phyloP scores from a whole-genome alignment of 345 rosid species.

The Angophora floribunda region DNA sequence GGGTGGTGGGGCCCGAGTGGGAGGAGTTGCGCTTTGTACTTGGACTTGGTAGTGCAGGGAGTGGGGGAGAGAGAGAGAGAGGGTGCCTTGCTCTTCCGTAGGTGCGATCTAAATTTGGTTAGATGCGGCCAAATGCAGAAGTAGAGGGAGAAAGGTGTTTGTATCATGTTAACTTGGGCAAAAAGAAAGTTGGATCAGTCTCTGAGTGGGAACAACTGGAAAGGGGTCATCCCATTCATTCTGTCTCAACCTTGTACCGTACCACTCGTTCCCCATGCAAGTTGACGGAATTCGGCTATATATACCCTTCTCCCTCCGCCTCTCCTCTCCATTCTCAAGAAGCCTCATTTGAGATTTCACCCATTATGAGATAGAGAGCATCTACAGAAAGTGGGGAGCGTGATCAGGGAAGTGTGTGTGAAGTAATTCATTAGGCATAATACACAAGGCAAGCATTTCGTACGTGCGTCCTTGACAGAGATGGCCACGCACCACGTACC shows the following conservation, averaged over 20 bases:
- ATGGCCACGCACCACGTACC: slow-evolving; percentile 28
- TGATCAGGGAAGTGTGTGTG: neutral
- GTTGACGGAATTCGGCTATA: neutral
- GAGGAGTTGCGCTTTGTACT: slow-evolving; percentile 3
- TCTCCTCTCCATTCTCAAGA: neutral
- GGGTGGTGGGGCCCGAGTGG: slow-evolving; percentile 8
- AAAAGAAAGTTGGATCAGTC: neutral
- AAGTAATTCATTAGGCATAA: neutral
- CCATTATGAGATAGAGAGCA: slow-evolving; percentile 5
- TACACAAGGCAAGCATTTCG: neutral
- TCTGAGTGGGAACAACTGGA: neutral
- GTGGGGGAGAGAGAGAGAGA: neutral
- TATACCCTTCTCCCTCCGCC: neutral
- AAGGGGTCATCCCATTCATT: neutral
- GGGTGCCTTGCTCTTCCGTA: neutral
- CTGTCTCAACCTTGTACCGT: neutral
- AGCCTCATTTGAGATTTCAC: neutral
- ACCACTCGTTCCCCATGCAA: neutral
- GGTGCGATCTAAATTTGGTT: neutral
- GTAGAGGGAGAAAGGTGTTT: slow-evolving; percentile 6
- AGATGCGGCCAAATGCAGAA: neutral
- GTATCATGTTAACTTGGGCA: neutral
- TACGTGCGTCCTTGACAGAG: neutral
- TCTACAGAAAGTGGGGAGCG: slow-evolving; percentile 10
- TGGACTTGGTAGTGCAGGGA: neutral